Percentiles rank a stretch among this genome's conserved stretches.
Conservation (phyloP, 2,329 filamentous ascomycete species). For the Cladosporium oxysporum region DNA sequence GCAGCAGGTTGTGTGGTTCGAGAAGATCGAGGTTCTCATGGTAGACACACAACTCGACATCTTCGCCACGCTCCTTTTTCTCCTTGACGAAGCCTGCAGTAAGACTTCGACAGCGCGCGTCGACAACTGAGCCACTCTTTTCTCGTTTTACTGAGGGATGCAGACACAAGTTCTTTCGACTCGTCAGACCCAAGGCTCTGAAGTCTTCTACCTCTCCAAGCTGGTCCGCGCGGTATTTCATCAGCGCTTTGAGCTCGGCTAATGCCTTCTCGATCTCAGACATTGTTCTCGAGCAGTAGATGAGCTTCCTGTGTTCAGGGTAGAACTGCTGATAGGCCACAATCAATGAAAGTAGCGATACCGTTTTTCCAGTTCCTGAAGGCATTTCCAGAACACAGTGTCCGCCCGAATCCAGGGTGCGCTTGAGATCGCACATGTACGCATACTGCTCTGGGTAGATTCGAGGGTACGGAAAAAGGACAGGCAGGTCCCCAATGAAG, state of each 20-base stretch:
- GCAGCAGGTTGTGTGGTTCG: conserved; percentile 91
- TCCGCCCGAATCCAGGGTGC: conserved; percentile 87
- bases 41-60: conserved; percentile 91
- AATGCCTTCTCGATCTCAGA: conserved; percentile 98
- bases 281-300: conserved; percentile 99
- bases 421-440: conserved; percentile 84
- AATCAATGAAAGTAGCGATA: conserved; percentile 91
- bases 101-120: conserved; percentile 91
- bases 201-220: conserved; percentile 94
- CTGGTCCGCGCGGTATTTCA: conserved; percentile 90
- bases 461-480: conserved; percentile 73
- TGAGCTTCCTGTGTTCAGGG: conserved; percentile 90
- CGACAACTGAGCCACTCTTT: conserved; percentile 91
- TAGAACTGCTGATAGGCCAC: conserved; percentile 95
- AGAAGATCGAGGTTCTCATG: conserved; percentile 97
- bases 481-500: conserved; percentile 72
- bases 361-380: conserved; percentile 96
- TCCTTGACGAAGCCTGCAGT: conserved; percentile 97
- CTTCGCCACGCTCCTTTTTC: conserved; percentile 92
- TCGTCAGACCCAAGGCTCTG: conserved; percentile 85
- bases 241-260: conserved; percentile 84
- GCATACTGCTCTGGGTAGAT: conserved; percentile 76
- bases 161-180: conserved; percentile 94
- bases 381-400: conserved; percentile 99
- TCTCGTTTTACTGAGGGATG: conserved; percentile 95